Conservation (phyloP, 1,284 basidiomycete genomes). For the Malassezia sp. region DNA sequence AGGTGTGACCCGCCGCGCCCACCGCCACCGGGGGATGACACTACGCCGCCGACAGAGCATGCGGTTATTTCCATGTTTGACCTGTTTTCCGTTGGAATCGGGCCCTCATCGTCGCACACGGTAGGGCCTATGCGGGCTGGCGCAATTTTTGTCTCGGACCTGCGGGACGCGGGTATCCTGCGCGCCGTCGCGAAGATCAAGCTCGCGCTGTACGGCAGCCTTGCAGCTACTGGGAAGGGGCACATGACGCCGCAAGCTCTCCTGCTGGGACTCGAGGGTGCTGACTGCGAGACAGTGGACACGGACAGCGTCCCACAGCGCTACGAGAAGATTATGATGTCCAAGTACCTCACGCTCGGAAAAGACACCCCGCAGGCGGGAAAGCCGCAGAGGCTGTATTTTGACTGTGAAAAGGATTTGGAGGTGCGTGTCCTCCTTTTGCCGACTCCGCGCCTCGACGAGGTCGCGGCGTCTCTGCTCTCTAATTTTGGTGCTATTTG, state of each 20-base stretch:
- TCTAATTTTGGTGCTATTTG: too few species aligned
- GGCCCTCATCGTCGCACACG: conserved; percentile 52
- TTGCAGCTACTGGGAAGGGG: conserved; percentile 63
- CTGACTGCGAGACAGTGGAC: conserved; percentile 60
- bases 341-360: conserved; percentile 60
- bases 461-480: too few species aligned
- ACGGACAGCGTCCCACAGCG: conserved; percentile 59
- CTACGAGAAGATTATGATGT: conserved; percentile 60
- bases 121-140: conserved; percentile 79
- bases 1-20: background rate
- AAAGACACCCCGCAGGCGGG: conserved; percentile 40
- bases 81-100: conserved; percentile 76
- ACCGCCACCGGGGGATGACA: background rate
- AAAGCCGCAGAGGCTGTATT: too few species aligned
- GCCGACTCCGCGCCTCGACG: too few species aligned
- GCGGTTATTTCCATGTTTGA: conserved; percentile 68
- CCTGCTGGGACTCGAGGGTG: conserved; percentile 75
- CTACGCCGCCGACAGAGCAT: conserved; percentile 54
- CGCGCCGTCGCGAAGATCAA: conserved; percentile 67
- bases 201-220: conserved; percentile 62
- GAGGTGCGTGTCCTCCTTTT: conserved; percentile 14
- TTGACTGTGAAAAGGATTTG: conserved; percentile 79
- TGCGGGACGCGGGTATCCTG: conserved; percentile 60
- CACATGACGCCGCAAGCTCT: conserved; percentile 91
- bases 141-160: conserved; percentile 63